Percentiles rank a stretch among this genome's conserved stretches.
phyloP scores from a whole-genome alignment of 1,284 basidiomycete genomes.

The Cutaneotrichosporon mucoides region DNA sequence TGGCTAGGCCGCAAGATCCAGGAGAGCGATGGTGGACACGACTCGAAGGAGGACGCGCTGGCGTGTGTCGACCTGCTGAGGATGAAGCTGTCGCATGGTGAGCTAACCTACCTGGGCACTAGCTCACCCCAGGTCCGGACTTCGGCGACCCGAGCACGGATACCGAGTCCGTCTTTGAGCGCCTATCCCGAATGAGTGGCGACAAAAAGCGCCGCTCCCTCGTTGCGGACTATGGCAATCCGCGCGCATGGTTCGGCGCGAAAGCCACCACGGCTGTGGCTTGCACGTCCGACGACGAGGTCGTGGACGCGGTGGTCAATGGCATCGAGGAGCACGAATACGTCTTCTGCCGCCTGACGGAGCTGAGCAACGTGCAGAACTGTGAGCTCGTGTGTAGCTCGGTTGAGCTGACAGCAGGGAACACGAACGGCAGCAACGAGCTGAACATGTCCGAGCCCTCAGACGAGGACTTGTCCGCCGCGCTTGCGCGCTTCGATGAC shows the following conservation, averaged over 20 bases:
- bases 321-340: conserved; percentile 67
- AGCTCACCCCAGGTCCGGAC: conserved; percentile 56
- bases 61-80: conserved; percentile 76
- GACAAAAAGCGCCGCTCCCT: conserved; percentile 57
- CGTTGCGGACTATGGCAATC: conserved; percentile 80
- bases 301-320: conserved; percentile 60
- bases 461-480: conserved; percentile 19
- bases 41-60: conserved; percentile 84
- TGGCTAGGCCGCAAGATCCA: conserved; percentile 87
- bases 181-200: conserved; percentile 56
- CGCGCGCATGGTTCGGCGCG: conserved; percentile 69
- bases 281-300: conserved; percentile 70
- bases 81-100: conserved; percentile 70
- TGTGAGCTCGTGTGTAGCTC: conserved; percentile 56
- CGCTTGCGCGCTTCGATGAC: conserved; percentile 54
- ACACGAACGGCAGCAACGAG: conserved; percentile 2
- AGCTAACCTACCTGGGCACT: conserved; percentile 15
- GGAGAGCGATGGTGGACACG: conserved; percentile 67
- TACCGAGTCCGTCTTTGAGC: conserved; percentile 78
- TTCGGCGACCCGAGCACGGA: conserved; percentile 79
- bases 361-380: conserved; percentile 66
- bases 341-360: conserved; percentile 73
- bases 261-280: conserved; percentile 70
- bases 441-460: neutral
- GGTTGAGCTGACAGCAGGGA: conserved; percentile 10